Conservation (phyloP, 805 yeast genomes). For the Spathaspora arborariae region DNA sequence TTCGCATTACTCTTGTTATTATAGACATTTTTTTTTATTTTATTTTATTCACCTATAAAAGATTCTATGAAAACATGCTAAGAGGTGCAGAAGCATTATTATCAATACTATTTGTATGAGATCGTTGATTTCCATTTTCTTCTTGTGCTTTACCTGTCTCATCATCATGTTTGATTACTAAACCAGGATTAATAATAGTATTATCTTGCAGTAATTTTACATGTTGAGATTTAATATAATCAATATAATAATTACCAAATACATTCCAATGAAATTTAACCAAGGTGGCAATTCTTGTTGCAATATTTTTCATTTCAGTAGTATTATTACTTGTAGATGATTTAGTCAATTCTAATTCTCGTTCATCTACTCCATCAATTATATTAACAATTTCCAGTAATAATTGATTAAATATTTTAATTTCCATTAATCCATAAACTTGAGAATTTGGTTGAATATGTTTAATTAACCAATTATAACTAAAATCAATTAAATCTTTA, state of each 20-base stretch:
- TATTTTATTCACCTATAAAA: background rate
- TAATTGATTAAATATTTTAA: constrained; percentile 53
- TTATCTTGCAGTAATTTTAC: constrained; percentile 4
- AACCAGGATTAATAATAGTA: background rate
- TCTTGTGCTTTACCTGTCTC: background rate
- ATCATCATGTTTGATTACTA: background rate
- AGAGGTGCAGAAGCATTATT: constrained; percentile 8
- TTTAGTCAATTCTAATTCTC: constrained; percentile 6
- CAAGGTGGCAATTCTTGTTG: constrained; percentile 59
- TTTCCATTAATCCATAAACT: constrained; percentile 74
- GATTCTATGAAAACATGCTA: constrained; percentile 10
- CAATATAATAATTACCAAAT: constrained; percentile 66
- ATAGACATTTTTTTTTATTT: too few relatives aligned
- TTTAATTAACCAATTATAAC: constrained; percentile 74
- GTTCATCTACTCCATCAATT: constrained; percentile 8
- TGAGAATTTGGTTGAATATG: constrained; percentile 82
- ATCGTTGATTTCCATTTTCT: background rate
- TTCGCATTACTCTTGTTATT: too few relatives aligned
- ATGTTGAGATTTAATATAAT: constrained; percentile 17
- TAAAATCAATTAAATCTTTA: constrained; percentile 50
- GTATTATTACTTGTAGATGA: background rate
- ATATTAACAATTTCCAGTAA: constrained; percentile 13
- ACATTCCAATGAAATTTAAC: constrained; percentile 81
- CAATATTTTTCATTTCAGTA: constrained; percentile 52
- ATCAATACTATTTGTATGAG: constrained; percentile 6